phyloP scores from a whole-genome alignment of 768 basidiomycete species.

The Lyophyllum decastes region DNA sequence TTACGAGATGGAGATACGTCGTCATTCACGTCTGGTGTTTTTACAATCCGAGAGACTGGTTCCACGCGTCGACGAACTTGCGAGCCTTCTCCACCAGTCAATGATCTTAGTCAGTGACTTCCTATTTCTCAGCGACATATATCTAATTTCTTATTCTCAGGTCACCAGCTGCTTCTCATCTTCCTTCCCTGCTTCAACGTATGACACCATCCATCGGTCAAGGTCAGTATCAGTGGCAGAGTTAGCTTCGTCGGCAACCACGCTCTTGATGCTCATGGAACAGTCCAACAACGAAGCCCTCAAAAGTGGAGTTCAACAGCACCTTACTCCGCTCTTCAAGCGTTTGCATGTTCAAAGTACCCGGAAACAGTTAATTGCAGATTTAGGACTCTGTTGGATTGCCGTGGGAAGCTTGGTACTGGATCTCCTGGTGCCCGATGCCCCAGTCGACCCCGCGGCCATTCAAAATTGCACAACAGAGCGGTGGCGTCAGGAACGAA shows the following conservation, averaged over 20 bases:
- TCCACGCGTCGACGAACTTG: conserved; percentile 44
- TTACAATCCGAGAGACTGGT: conserved; percentile 38
- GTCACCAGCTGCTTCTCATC: conserved; percentile 44
- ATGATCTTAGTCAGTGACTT: conserved; percentile 39
- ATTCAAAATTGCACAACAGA: conserved; percentile 48
- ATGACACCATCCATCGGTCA: conserved; percentile 16
- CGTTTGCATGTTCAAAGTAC: conserved; percentile 8
- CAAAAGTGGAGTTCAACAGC: conserved; percentile 29
- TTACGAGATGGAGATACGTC: conserved; percentile 39
- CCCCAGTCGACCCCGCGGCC: conserved; percentile 85
- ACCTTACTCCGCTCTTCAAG: conserved; percentile 27
- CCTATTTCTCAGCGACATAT: background rate
- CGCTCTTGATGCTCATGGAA: conserved; percentile 31
- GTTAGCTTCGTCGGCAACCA: conserved; percentile 19
- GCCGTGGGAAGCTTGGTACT: conserved; percentile 60
- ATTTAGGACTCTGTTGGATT: conserved; percentile 52
- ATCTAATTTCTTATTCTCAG: conserved; percentile 25
- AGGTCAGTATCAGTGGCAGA: conserved; percentile 15
- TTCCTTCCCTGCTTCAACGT: conserved; percentile 33
- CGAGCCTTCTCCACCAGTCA: conserved; percentile 38
- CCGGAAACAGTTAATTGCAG: conserved; percentile 13
- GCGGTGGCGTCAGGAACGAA: conserved; percentile 44
- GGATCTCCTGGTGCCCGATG: conserved; percentile 77
- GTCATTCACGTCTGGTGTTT: conserved; percentile 35
- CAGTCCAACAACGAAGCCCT: conserved; percentile 35